These are phyloP conservation scores for Petunia axillaris DNA, from an alignment of 257 asterid species.

Conservation along the genomic window DNA sequence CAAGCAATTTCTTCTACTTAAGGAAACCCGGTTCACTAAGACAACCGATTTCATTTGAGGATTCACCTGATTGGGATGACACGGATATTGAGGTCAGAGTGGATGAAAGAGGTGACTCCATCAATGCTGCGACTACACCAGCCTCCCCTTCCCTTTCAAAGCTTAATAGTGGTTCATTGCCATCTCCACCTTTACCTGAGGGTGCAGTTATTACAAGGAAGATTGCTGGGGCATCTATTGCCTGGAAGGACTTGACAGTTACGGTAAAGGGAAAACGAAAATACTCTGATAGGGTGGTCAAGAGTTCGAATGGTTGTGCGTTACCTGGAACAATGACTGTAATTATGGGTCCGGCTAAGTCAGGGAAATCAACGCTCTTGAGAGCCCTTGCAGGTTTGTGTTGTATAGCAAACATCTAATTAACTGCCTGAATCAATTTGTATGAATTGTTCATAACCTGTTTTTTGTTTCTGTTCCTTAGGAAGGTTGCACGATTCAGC, in stretches of 20 bases:
- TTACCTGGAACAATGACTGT: slow-evolving; percentile 99
- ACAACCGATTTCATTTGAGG: slow-evolving; percentile 95
- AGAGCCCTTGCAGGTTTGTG: slow-evolving; percentile 89
- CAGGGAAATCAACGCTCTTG: slow-evolving; percentile 97
- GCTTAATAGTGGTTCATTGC: slow-evolving; percentile 79
- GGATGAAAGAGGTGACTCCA: slow-evolving; percentile 86
- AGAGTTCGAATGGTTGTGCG: slow-evolving; percentile 93
- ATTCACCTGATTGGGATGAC: slow-evolving; percentile 97
- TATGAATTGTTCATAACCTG: slow-evolving; percentile 19
- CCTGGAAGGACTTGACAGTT: slow-evolving; percentile 95
- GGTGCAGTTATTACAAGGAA: slow-evolving; percentile 66
- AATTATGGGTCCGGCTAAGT: slow-evolving; percentile 98
- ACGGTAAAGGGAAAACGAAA: slow-evolving; percentile 88
- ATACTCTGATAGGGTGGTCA: slow-evolving; percentile 88
- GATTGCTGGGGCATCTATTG: slow-evolving; percentile 84
- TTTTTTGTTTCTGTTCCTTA: slow-evolving; percentile 40
- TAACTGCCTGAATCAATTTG: neutral
- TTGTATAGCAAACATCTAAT: neutral
- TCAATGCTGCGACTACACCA: slow-evolving; percentile 74
- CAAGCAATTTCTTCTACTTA: slow-evolving; percentile 91
- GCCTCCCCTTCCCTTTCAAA: slow-evolving; percentile 89
- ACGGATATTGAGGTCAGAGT: slow-evolving; percentile 80
- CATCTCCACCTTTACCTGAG: slow-evolving; percentile 86
- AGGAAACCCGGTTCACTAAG: slow-evolving; percentile 86
- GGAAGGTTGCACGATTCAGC: slow-evolving; percentile 90